These are phyloP conservation scores for Dipteronia dyeriana DNA, from an alignment of 345 rosid species.

Conservation along the genomic window DNA sequence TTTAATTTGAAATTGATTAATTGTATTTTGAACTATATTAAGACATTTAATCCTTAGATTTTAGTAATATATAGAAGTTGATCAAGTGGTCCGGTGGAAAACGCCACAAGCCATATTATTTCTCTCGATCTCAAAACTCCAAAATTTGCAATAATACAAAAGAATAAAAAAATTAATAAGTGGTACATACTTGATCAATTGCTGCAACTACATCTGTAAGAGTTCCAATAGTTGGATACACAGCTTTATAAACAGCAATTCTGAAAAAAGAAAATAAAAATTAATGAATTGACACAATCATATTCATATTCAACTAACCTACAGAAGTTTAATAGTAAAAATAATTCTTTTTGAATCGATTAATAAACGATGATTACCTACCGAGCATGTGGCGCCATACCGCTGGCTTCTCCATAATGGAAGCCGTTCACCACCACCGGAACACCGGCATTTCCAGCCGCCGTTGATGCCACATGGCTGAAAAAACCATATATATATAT, in stretches of 20 bases:
- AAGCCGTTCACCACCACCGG: conserved; percentile 74
- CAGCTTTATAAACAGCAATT: conserved; percentile 83
- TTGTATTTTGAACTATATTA: too few relatives aligned
- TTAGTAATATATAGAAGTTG: too few relatives aligned
- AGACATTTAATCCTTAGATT: too few relatives aligned
- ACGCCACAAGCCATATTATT: too few relatives aligned
- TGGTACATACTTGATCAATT: conserved; percentile 65
- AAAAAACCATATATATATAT: background rate
- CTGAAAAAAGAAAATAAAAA: conserved; percentile 27
- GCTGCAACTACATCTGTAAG: conserved; percentile 84
- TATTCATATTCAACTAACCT: too few relatives aligned
- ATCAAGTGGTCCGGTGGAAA: too few relatives aligned
- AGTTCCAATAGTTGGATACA: conserved; percentile 75
- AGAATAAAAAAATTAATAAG: too few relatives aligned
- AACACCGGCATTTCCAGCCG: conserved; percentile 79
- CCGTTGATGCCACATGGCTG: conserved; percentile 85
- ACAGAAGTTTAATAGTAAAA: too few relatives aligned
- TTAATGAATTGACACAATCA: background rate
- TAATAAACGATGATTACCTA: conserved; percentile 19
- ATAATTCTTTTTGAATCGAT: background rate
- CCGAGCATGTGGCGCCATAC: conserved; percentile 92
- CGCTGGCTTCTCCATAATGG: conserved; percentile 72
- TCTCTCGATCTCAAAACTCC: too few relatives aligned
- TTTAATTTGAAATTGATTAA: too few relatives aligned
- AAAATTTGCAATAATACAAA: too few relatives aligned